phyloP scores from a whole-genome alignment of 495 filamentous ascomycete species.

The Chlorociboria aeruginascens region DNA sequence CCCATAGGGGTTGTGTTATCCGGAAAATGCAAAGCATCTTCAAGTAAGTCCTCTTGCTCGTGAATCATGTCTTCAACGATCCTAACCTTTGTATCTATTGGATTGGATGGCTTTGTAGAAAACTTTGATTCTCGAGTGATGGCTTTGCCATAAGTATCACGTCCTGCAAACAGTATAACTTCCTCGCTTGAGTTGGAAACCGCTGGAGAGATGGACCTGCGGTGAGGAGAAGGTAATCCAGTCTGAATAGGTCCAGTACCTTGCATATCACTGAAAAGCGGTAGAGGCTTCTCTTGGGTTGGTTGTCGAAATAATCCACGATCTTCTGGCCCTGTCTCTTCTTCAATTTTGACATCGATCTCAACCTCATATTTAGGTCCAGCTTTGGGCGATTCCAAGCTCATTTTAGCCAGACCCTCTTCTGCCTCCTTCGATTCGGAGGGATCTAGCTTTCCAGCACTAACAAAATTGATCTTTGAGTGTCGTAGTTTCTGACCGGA shows the following conservation, averaged over 20 bases:
- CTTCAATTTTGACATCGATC: neutral
- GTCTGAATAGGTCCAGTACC: constrained; percentile 12
- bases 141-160: constrained; percentile 19
- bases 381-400: constrained; percentile 4
- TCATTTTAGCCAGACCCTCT: constrained; percentile 15
- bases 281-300: neutral
- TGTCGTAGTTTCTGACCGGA: constrained; percentile 31
- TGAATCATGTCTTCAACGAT: constrained; percentile 18
- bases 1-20: too few relatives aligned
- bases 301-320: neutral
- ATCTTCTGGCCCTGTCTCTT: neutral
- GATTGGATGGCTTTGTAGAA: neutral
- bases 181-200: constrained; percentile 50
- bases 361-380: neutral
- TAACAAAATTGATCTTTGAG: constrained; percentile 60
- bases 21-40: neutral
- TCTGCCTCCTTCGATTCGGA: constrained; percentile 15
- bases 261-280: constrained; percentile 10
- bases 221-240: constrained; percentile 16
- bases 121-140: constrained; percentile 1
- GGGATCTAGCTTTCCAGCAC: constrained; percentile 46
- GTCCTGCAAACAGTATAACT: constrained; percentile 52
- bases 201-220: constrained; percentile 19
- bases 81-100: constrained; percentile 13
- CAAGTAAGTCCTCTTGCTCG: constrained; percentile 5